Percentiles rank a stretch among this genome's conserved stretches.
These are phyloP conservation scores for Cladophialophora bantiana DNA, from an alignment of 2,329 filamentous ascomycete genomes.

Conservation along the genomic window DNA sequence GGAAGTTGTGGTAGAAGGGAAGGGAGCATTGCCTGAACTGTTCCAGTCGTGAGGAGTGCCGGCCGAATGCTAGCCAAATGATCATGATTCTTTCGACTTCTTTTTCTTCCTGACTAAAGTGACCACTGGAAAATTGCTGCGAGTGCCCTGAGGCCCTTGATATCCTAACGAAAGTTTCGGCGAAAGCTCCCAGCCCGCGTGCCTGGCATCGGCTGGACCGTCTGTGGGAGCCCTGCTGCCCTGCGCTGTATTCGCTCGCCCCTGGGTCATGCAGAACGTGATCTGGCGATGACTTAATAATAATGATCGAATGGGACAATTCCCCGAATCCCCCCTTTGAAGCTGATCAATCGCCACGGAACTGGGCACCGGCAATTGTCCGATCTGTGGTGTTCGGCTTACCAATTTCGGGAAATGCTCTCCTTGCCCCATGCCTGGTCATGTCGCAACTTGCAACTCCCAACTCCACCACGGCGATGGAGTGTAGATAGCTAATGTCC, in stretches of 20 bases:
- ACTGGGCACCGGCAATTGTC: background rate
- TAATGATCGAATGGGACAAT: background rate
- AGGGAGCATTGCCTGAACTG: conserved; percentile 25
- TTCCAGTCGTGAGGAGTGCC: conserved; percentile 9
- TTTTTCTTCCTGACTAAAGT: background rate
- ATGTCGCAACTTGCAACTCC: background rate
- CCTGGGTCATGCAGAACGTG: background rate
- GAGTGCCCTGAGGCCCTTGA: background rate
- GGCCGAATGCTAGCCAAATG: background rate
- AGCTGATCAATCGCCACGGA: background rate
- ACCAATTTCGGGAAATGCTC: conserved; percentile 10
- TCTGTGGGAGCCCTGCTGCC: background rate
- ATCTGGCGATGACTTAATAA: conserved; percentile 8
- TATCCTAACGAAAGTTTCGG: background rate
- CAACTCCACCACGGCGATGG: background rate
- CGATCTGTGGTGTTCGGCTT: background rate
- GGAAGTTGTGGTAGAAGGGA: conserved; percentile 27
- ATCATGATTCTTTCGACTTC: background rate
- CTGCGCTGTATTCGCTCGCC: background rate
- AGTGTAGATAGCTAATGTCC: conserved; percentile 18
- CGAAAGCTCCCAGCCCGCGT: background rate
- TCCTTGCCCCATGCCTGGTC: too few relatives aligned
- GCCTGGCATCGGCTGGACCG: background rate
- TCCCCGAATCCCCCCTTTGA: background rate
- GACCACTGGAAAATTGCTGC: background rate